Evolutionary conservation across 106 monocot genomes (phyloP), one percentile per base, ranked within the genome.

Genomic region (Dendrobium huoshanense): DNA sequence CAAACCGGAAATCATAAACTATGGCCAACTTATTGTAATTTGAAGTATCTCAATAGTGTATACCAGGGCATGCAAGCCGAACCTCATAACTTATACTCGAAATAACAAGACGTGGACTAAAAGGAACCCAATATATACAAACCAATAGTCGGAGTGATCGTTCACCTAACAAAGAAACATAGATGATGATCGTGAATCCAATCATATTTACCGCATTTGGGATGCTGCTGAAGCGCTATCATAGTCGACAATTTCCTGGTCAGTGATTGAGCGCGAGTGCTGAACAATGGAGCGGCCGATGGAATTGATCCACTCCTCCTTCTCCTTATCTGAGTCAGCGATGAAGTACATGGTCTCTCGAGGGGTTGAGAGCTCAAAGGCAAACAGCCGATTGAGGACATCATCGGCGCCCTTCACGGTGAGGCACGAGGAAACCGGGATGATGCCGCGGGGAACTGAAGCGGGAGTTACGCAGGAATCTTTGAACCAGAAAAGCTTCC

Each of bases 261-360:
- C 90, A 49, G 90, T 87, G 51, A 90, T 85, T 55, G 87, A 90
- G 40, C 90, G 80, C 44, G 90, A 90, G 85, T 90, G 87, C 80
- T 90, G 90, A 9, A 90, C 90, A 54, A 90, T 90, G 83, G 90
- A 87, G 27, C 90, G 80, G 49, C 90, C 90, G 75, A 90, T 90
- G 80, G 90, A 87, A 42, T 90, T 90, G 85, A 90, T 90, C 90
- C 90, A 90, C 56, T 90, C 90, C 81, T 90, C 90, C 85, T 90
- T 90, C 85, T 90, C 90, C 81, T 90, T 90, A 72, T 90, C 90
- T 18, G 90, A 85, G 55, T 90, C 90, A 49, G 87, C 90, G 81
- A 90, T 90, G 83, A 90, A 90, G 81, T 87, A 90, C 90, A 90
- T 90, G 81, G 87, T 90, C 5, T 90, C 90, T 41, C 48, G 18